phyloP scores from a whole-genome alignment of 495 filamentous ascomycete genomes.

The Cudoniella acicularis region DNA sequence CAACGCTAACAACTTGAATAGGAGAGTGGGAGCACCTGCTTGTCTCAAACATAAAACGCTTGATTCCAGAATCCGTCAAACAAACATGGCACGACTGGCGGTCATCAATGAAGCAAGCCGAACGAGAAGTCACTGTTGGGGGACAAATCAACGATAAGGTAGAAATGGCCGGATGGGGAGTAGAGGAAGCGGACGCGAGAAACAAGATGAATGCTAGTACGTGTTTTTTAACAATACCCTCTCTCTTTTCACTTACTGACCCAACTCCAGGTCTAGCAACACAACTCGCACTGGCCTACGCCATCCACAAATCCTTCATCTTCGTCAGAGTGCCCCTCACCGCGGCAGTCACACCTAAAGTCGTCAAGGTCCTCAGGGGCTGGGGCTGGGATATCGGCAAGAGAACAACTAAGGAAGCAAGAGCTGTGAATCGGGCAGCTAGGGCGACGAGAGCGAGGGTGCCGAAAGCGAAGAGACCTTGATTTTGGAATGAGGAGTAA shows the following conservation, averaged over 20 bases:
- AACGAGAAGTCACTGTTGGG: slow-evolving; percentile 28
- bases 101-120: slow-evolving; percentile 30
- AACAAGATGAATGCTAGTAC: slow-evolving; percentile 51
- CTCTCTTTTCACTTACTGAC: too few species aligned
- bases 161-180: slow-evolving; percentile 46
- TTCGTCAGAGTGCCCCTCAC: slow-evolving; percentile 89
- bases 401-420: slow-evolving; percentile 32
- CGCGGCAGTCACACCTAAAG: slow-evolving; percentile 83
- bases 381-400: slow-evolving; percentile 73
- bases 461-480: slow-evolving; percentile 1
- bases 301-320: slow-evolving; percentile 97
- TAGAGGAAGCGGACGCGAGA: slow-evolving; percentile 45
- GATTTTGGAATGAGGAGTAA: background rate
- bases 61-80: slow-evolving; percentile 49
- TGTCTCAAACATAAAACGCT: slow-evolving; percentile 40
- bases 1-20: slow-evolving; percentile 26
- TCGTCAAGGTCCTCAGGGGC: slow-evolving; percentile 76
- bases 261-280: slow-evolving; percentile 53
- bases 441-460: slow-evolving; percentile 6
- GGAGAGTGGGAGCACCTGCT: slow-evolving; percentile 48
- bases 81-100: slow-evolving; percentile 39
- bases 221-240: too few species aligned
- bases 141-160: slow-evolving; percentile 32
- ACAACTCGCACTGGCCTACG: slow-evolving; percentile 90
- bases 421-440: slow-evolving; percentile 22